phyloP scores from a whole-genome alignment of 805 yeast species.

The Yarrowia deformans region DNA sequence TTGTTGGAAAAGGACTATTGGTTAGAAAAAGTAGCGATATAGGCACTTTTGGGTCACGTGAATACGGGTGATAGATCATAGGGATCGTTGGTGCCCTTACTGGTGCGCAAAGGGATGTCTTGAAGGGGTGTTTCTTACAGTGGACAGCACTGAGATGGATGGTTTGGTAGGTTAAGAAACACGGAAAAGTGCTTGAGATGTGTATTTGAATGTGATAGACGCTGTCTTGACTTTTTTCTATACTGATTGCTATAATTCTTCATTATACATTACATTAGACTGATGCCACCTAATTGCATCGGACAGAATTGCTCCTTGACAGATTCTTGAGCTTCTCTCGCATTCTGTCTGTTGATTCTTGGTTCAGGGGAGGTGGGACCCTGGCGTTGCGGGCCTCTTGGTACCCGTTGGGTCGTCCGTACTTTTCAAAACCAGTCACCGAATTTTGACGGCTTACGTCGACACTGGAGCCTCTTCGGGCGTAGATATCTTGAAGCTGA shows the following conservation, averaged over 20 bases:
- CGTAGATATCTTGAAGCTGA: constrained; percentile 5
- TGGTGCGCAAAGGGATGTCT: background rate
- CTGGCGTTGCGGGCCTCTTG: background rate
- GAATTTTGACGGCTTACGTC: constrained; percentile 8
- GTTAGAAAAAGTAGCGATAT: background rate
- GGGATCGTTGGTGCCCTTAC: too few relatives aligned
- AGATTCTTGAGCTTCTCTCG: constrained; percentile 10
- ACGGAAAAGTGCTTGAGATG: too few relatives aligned
- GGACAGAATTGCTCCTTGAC: constrained; percentile 11
- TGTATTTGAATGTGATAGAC: too few relatives aligned
- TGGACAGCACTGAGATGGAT: too few relatives aligned
- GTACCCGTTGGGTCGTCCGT: constrained; percentile 14
- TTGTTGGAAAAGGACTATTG: background rate
- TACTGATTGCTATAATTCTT: background rate
- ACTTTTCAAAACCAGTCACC: constrained; percentile 2
- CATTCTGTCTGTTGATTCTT: constrained; percentile 10
- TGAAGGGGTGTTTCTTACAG: too few relatives aligned
- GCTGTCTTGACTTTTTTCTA: too few relatives aligned
- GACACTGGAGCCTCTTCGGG: background rate
- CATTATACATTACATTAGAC: constrained; percentile 7
- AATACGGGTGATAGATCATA: background rate
- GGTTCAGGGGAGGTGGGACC: constrained; percentile 25
- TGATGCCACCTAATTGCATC: background rate
- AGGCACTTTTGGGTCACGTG: background rate
- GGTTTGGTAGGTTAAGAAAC: too few relatives aligned